These are phyloP conservation scores for Ramalina intermedia DNA, from an alignment of 495 filamentous ascomycete species.

Conservation along the genomic window DNA sequence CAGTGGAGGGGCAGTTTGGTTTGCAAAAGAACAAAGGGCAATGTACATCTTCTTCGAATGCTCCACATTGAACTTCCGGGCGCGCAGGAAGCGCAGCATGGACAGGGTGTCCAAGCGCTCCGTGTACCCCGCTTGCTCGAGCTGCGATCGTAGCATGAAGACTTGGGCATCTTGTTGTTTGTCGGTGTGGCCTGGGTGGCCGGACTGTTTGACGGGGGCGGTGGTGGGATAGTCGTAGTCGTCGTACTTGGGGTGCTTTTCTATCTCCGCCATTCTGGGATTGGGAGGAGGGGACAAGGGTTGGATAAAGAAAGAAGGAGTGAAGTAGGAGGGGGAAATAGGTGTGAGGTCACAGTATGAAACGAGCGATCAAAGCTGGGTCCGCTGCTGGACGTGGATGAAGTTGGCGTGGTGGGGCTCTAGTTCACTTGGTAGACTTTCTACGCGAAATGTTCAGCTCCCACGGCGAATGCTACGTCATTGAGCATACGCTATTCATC, in stretches of 20 bases:
- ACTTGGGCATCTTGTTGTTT: conserved; percentile 82
- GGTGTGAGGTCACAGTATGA: too few relatives aligned
- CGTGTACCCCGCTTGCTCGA: conserved; percentile 73
- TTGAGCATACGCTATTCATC: too few relatives aligned
- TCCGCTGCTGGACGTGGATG: too few relatives aligned
- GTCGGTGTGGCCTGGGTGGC: conserved; percentile 83
- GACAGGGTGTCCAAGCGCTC: conserved; percentile 83
- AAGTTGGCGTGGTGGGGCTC: too few relatives aligned
- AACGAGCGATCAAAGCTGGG: too few relatives aligned
- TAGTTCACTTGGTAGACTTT: too few relatives aligned
- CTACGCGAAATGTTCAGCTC: too few relatives aligned
- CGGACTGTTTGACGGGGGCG: conserved; percentile 48
- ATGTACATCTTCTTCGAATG: conserved; percentile 74
- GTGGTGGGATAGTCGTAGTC: conserved; percentile 85
- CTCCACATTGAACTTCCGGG: conserved; percentile 85
- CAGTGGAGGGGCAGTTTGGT: too few relatives aligned
- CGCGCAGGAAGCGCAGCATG: conserved; percentile 80
- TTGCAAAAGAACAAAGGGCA: background rate
- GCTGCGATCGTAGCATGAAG: conserved; percentile 62
- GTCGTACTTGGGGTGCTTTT: conserved; percentile 82
- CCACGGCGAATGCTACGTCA: too few relatives aligned
- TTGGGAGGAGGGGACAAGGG: background rate
- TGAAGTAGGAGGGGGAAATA: too few relatives aligned
- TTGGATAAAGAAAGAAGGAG: background rate
- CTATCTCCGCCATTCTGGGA: conserved; percentile 32